Percentiles rank a stretch among this genome's conserved stretches.
Conservation (phyloP, 805 yeast genomes). For the Clavispora fructus region DNA sequence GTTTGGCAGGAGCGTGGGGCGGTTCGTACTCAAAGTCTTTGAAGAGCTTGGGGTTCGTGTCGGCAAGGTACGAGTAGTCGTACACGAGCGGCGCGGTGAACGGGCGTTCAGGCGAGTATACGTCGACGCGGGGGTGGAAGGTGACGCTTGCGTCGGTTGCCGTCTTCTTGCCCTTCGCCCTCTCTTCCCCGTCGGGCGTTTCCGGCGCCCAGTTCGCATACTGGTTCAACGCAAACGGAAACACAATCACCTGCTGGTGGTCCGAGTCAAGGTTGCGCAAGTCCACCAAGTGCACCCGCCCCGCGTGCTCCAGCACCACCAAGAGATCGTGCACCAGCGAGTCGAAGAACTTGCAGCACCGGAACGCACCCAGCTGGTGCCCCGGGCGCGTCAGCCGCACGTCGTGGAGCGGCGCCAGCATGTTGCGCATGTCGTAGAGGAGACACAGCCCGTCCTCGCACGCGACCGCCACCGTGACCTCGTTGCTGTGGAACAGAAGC, state of each 20-base stretch:
- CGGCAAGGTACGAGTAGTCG: conserved; percentile 35
- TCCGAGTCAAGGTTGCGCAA: conserved; percentile 49
- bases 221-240: conserved; percentile 50
- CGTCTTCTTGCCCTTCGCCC: too few species aligned
- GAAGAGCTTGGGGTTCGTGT: conserved; percentile 33
- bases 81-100: conserved; percentile 37
- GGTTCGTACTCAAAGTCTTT: conserved; percentile 32
- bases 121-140: conserved; percentile 4
- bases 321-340: conserved; percentile 72
- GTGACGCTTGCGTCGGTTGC: background rate
- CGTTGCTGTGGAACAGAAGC: conserved; percentile 71
- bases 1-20: conserved; percentile 7
- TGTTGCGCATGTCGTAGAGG: conserved; percentile 70
- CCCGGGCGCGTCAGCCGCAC: conserved; percentile 56
- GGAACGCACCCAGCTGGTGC: conserved; percentile 58
- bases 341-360: conserved; percentile 48
- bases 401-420: conserved; percentile 44
- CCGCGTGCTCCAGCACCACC: conserved; percentile 77
- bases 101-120: conserved; percentile 7
- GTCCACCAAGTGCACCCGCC: conserved; percentile 81
- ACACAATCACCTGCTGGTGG: conserved; percentile 55
- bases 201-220: conserved; percentile 14
- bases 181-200: too few species aligned
- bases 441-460: conserved; percentile 83
- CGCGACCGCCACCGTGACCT: conserved; percentile 66